phyloP scores from a whole-genome alignment of 2,329 filamentous ascomycete genomes.

The Ophiostoma sp. region DNA sequence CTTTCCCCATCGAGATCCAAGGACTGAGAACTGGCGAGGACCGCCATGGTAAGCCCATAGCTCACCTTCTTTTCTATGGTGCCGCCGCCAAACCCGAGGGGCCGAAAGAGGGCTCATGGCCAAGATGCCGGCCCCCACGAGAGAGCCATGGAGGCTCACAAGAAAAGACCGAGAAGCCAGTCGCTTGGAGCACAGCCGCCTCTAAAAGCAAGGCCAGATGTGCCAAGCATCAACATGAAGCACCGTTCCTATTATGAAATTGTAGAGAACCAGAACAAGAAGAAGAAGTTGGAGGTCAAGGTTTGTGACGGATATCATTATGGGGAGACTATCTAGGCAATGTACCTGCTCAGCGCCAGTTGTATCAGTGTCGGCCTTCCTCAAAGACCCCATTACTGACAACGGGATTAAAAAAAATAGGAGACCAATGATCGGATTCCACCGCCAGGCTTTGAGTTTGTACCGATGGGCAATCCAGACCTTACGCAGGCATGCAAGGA shows the following conservation, averaged over 20 bases:
- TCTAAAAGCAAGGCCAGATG: constrained; percentile 32
- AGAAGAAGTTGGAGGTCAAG: constrained; percentile 59
- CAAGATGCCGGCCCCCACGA: constrained; percentile 29
- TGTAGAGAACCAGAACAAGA: constrained; percentile 59
- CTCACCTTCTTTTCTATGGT: neutral
- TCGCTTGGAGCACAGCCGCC: constrained; percentile 31
- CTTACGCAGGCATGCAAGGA: constrained; percentile 60
- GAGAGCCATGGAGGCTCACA: constrained; percentile 35
- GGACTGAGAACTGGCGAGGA: neutral
- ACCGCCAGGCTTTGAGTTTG: constrained; percentile 58
- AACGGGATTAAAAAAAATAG: constrained; percentile 34
- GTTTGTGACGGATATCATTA: constrained; percentile 38
- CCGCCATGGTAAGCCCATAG: constrained; percentile 29
- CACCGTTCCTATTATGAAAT: constrained; percentile 61
- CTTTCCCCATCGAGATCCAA: neutral
- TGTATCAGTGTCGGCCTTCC: neutral
- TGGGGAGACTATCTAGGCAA: neutral
- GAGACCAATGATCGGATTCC: constrained; percentile 48
- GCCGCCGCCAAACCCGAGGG: constrained; percentile 28
- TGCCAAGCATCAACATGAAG: constrained; percentile 43
- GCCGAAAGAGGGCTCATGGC: constrained; percentile 30
- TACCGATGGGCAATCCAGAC: constrained; percentile 57
- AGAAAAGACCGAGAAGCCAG: constrained; percentile 29
- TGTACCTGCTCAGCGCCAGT: neutral
- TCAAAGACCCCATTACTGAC: neutral